Percentiles rank a stretch among this genome's conserved stretches.
Evolutionary conservation across 495 filamentous ascomycete species (phyloP).

Genomic region (Annulohypoxylon bovei): DNA sequence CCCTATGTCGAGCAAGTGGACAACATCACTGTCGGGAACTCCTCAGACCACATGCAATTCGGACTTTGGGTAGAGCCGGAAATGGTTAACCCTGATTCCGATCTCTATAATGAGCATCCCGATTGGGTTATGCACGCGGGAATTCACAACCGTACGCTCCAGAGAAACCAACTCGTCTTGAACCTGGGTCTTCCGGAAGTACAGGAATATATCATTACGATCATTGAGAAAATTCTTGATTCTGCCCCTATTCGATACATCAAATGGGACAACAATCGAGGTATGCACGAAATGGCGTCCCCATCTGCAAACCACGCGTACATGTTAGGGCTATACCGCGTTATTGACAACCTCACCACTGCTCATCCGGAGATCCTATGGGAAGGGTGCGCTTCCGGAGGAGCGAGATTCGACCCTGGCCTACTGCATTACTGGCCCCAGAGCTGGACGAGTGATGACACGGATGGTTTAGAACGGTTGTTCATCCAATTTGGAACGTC

Average conservation of each 20-base stretch:
- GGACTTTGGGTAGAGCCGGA: conserved; percentile 69
- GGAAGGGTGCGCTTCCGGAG: conserved; percentile 67
- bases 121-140: conserved; percentile 66
- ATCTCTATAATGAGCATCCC: conserved; percentile 62
- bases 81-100: conserved; percentile 67
- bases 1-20: conserved; percentile 58
- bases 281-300: conserved; percentile 61
- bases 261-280: conserved; percentile 69
- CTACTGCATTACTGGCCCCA: conserved; percentile 67
- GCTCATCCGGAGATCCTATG: conserved; percentile 64
- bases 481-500: conserved; percentile 66
- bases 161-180: conserved; percentile 62
- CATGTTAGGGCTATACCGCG: conserved; percentile 65
- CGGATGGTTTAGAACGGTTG: conserved; percentile 62
- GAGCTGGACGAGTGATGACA: conserved; percentile 67
- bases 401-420: conserved; percentile 65
- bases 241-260: conserved; percentile 62
- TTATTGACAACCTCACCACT: conserved; percentile 62
- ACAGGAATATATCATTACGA: conserved; percentile 63
- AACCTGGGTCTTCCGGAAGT: conserved; percentile 64
- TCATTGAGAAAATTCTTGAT: conserved; percentile 57
- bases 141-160: conserved; percentile 59
- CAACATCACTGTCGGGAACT: conserved; percentile 52
- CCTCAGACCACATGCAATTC: conserved; percentile 57
- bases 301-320: conserved; percentile 61